phyloP scores from a whole-genome alignment of 2,329 filamentous ascomycete species.

The Penicillium sp. region DNA sequence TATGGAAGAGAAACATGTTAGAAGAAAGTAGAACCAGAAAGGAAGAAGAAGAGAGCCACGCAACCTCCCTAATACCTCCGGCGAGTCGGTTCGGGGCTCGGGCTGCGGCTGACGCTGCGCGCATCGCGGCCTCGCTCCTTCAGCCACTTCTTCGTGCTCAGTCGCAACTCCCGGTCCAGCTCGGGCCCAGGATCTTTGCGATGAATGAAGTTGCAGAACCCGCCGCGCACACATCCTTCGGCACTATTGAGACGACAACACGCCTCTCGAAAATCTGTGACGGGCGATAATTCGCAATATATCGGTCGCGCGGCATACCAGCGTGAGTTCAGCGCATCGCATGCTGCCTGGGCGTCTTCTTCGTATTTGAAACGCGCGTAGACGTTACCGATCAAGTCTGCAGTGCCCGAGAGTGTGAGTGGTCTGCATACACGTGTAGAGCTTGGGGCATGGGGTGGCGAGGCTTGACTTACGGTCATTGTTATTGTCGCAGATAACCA shows the following conservation, averaged over 20 bases:
- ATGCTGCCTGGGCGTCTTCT: slow-evolving; percentile 88
- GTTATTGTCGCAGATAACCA: slow-evolving; percentile 99
- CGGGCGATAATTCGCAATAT: slow-evolving; percentile 95
- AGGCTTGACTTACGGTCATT: slow-evolving; percentile 75
- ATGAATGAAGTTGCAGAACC: slow-evolving; percentile 99
- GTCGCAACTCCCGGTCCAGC: slow-evolving; percentile 79
- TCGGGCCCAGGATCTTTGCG: slow-evolving; percentile 90
- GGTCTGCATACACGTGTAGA: no score
- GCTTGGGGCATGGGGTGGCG: neutral
- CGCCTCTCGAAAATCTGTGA: slow-evolving; percentile 96
- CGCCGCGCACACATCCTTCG: slow-evolving; percentile 91
- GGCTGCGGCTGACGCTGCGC: slow-evolving; percentile 75
- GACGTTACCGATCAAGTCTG: slow-evolving; percentile 97
- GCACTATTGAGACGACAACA: slow-evolving; percentile 93
- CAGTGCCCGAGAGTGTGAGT: no score
- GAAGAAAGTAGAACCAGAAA: slow-evolving; percentile 16
- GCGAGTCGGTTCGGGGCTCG: slow-evolving; percentile 78
- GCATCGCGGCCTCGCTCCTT: slow-evolving; percentile 78
- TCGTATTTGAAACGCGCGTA: slow-evolving; percentile 99
- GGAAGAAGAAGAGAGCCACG: slow-evolving; percentile 1
- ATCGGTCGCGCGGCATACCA: slow-evolving; percentile 98
- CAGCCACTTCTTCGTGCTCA: slow-evolving; percentile 96
- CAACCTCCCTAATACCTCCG: slow-evolving; percentile 59
- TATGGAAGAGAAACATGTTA: slow-evolving; percentile 14
- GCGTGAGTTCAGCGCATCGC: slow-evolving; percentile 86